Conservation (phyloP, 2,329 filamentous ascomycete species). For the Arthrinium puccinioides region DNA sequence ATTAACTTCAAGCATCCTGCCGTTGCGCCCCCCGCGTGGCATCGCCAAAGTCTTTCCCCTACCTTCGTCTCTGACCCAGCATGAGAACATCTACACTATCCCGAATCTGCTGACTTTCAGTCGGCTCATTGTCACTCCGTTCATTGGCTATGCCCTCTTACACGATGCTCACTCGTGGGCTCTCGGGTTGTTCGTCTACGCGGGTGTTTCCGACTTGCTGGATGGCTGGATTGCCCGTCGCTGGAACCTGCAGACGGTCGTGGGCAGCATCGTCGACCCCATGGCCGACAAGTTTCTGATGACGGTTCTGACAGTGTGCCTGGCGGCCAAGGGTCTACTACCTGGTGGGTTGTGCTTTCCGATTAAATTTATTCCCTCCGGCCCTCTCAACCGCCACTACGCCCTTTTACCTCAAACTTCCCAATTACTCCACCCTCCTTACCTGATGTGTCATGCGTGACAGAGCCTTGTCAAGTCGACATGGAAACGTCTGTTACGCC, state of each 20-base stretch:
- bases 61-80: slow-evolving; percentile 31
- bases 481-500: too few species aligned
- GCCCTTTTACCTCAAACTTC: background rate
- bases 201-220: slow-evolving; percentile 82
- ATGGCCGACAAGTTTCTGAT: slow-evolving; percentile 97
- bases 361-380: slow-evolving; percentile 3
- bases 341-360: slow-evolving; percentile 51
- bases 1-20: too few species aligned
- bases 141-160: slow-evolving; percentile 82
- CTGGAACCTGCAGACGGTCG: slow-evolving; percentile 86
- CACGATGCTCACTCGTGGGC: slow-evolving; percentile 75
- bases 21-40: too few species aligned
- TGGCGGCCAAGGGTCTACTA: slow-evolving; percentile 75
- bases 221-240: slow-evolving; percentile 89
- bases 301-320: slow-evolving; percentile 81
- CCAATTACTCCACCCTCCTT: too few species aligned
- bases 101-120: slow-evolving; percentile 89
- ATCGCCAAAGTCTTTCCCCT: slow-evolving; percentile 23
- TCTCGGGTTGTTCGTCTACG: slow-evolving; percentile 82
- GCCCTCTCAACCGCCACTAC: background rate
- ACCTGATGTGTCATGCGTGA: too few species aligned
- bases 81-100: slow-evolving; percentile 95
- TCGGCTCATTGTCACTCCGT: slow-evolving; percentile 73
- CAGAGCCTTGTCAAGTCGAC: too few species aligned
- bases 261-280: slow-evolving; percentile 89